Conservation (phyloP, 176 grass and related monocot genomes). For the Zea luxurians region DNA sequence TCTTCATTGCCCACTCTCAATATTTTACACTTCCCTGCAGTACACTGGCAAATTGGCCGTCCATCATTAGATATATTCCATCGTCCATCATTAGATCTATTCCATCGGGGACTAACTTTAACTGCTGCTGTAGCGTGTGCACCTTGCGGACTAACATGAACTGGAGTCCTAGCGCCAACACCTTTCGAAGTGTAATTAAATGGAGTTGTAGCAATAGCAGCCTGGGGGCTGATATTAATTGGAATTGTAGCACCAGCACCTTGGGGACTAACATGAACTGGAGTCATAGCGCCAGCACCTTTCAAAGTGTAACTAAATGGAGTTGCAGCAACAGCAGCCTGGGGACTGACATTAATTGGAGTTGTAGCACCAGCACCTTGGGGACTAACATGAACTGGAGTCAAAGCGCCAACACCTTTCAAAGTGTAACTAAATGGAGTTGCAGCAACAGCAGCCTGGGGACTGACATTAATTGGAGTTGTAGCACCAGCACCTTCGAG, state of each 20-base stretch:
- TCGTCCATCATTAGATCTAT: conserved; percentile 15
- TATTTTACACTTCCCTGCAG: conserved; percentile 52
- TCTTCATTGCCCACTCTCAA: conserved; percentile 6
- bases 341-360: background rate
- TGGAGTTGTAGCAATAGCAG: conserved; percentile 24
- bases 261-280: conserved; percentile 35
- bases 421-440: conserved; percentile 30
- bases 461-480: background rate
- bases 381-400: conserved; percentile 35
- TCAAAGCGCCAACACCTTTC: conserved; percentile 18
- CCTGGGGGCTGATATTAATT: conserved; percentile 21
- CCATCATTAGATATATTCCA: conserved; percentile 25
- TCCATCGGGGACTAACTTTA: conserved; percentile 32
- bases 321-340: conserved; percentile 6
- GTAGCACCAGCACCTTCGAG: conserved; percentile 11
- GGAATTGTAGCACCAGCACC: background rate
- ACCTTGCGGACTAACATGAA: conserved; percentile 32
- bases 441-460: background rate
- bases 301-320: conserved; percentile 24
- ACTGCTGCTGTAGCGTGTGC: conserved; percentile 5
- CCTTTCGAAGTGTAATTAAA: conserved; percentile 18
- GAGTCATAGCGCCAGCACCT: conserved; percentile 29
- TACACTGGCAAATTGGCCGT: conserved; percentile 50
- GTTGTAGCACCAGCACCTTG: background rate
- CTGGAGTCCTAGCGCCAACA: conserved; percentile 34